These are phyloP conservation scores for Wickerhamomyces sydowiorum DNA, from an alignment of 805 yeast species.

Conservation along the genomic window DNA sequence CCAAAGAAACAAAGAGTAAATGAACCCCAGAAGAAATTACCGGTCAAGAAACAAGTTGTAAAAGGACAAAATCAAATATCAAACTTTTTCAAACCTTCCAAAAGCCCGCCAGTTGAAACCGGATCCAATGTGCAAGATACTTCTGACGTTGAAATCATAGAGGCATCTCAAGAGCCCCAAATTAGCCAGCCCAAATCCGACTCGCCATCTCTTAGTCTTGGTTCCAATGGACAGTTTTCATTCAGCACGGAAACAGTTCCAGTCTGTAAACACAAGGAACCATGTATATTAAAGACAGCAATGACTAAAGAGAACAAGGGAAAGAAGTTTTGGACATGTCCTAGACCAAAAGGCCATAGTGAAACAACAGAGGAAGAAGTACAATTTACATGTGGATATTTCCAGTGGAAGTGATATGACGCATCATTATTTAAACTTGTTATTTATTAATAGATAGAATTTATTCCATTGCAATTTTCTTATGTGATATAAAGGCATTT, in stretches of 20 bases:
- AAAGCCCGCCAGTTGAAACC: slow-evolving; percentile 2
- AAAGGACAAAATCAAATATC: slow-evolving; percentile 17
- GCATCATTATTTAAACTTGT: background rate
- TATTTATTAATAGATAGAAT: slow-evolving; percentile 2
- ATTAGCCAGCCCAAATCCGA: slow-evolving; percentile 2
- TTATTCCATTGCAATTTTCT: slow-evolving; percentile 1
- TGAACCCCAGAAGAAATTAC: background rate
- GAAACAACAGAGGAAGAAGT: slow-evolving; percentile 12
- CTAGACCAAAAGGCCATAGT: slow-evolving; percentile 27
- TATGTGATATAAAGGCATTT: slow-evolving; percentile 15
- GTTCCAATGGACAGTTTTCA: slow-evolving; percentile 12
- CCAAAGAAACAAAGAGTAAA: slow-evolving; percentile 4
- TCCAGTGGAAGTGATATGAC: slow-evolving; percentile 50
- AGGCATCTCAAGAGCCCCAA: background rate
- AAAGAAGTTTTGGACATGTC: slow-evolving; percentile 50
- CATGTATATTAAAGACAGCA: slow-evolving; percentile 41
- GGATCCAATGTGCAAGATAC: background rate
- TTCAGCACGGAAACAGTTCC: slow-evolving; percentile 29
- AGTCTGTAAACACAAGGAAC: slow-evolving; percentile 40
- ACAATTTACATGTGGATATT: slow-evolving; percentile 43
- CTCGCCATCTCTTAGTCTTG: background rate
- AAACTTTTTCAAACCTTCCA: slow-evolving; percentile 16
- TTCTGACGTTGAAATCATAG: background rate
- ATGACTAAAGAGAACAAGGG: slow-evolving; percentile 39
- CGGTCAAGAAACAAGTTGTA: background rate